Evolutionary conservation across 768 basidiomycete species (phyloP).

Genomic region (Tremella yokohamensis): DNA sequence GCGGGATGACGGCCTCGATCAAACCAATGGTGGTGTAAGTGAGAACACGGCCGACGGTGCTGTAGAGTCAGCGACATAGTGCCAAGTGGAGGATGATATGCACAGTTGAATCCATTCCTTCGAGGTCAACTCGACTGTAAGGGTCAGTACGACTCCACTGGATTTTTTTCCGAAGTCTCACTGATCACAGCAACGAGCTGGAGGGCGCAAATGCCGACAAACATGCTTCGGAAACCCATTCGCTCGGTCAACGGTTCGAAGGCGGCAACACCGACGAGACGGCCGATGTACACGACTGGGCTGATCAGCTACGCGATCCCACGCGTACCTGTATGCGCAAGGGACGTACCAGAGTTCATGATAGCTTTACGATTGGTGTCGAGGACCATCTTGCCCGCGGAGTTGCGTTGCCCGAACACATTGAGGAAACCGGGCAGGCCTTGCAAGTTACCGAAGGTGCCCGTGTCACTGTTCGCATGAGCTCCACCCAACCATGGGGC

Average conservation of each 20-base stretch:
- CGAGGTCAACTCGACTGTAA: slow-evolving; percentile 14
- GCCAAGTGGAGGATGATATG: too few species aligned
- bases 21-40: slow-evolving; percentile 22
- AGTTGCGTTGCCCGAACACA: slow-evolving; percentile 11
- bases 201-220: background rate
- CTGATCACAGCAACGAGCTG: slow-evolving; percentile 21
- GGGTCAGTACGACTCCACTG: background rate
- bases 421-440: slow-evolving; percentile 20
- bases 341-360: slow-evolving; percentile 26
- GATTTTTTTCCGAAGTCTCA: background rate
- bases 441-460: too few species aligned
- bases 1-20: slow-evolving; percentile 21
- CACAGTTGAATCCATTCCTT: slow-evolving; percentile 18
- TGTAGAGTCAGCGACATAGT: too few species aligned
- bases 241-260: slow-evolving; percentile 22
- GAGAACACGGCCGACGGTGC: slow-evolving; percentile 15
- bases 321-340: background rate
- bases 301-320: background rate
- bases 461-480: too few species aligned
- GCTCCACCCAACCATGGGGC: too few species aligned
- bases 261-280: slow-evolving; percentile 12
- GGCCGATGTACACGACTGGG: slow-evolving; percentile 19
- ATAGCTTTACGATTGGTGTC: slow-evolving; percentile 18
- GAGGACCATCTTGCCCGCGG: slow-evolving; percentile 4
- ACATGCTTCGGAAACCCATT: slow-evolving; percentile 15